Conservation (phyloP, 2,329 filamentous ascomycete genomes). For the Microdochium paspali region DNA sequence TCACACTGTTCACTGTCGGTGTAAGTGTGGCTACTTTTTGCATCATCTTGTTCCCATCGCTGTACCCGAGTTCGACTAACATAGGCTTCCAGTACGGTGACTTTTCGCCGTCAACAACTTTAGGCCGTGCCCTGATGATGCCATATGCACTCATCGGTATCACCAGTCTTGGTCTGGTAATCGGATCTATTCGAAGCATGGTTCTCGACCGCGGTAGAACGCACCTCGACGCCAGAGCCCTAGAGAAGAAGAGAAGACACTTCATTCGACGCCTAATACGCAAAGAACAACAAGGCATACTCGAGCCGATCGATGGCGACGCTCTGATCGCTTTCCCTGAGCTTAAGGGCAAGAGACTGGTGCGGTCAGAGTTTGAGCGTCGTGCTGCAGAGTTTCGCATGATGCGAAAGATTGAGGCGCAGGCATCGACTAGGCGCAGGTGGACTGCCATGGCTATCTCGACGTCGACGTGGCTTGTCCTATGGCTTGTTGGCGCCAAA, state of each 20-base stretch:
- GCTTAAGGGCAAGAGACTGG: conserved; percentile 5
- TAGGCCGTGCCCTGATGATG: conserved; percentile 64
- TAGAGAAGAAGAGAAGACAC: conserved; percentile 47
- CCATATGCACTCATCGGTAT: conserved; percentile 79
- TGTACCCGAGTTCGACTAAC: background rate
- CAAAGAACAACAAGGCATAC: conserved; percentile 34
- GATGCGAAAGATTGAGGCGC: conserved; percentile 71
- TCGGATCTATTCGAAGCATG: conserved; percentile 65
- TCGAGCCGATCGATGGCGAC: conserved; percentile 34
- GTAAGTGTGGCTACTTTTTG: conserved; percentile 11
- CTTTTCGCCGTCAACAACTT: conserved; percentile 31
- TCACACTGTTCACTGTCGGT: conserved; percentile 57
- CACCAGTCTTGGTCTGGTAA: conserved; percentile 75
- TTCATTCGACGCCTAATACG: conserved; percentile 34
- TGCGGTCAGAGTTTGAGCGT: conserved; percentile 41
- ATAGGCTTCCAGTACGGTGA: conserved; percentile 34
- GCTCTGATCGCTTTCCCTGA: conserved; percentile 7
- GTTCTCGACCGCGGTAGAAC: conserved; percentile 48
- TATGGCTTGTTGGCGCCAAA: conserved; percentile 75
- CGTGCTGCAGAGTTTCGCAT: conserved; percentile 64
- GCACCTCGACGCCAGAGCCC: conserved; percentile 44
- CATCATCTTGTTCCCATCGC: background rate
- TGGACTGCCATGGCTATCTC: conserved; percentile 69
- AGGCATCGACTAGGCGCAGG: conserved; percentile 54
- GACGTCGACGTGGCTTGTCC: conserved; percentile 53